Evolutionary conservation across 805 yeast species (phyloP), one percentile per base, ranked within the genome.

Genomic region (Scheffersomyces ergatensis): DNA sequence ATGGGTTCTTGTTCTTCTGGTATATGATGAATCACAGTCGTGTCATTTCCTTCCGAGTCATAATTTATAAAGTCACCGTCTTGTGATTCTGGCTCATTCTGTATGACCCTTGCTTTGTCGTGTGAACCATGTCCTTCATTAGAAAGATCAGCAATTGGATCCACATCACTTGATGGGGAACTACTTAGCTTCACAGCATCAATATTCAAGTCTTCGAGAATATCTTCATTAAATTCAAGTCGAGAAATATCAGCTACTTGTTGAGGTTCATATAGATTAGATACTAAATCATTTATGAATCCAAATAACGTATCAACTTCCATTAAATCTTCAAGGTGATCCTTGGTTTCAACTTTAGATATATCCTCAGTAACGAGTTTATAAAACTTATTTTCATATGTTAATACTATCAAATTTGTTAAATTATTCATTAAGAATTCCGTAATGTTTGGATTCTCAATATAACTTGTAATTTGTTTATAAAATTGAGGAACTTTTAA

Each of bases 251-350:
- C 39, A 13, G 12, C 17, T 12, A 15, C 21, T n/a, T 44, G 50
- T 13, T 51, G 58, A n/a, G 45, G 43, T 12, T 62, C 62, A 33
- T 49, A 50, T 36, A 56, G 43, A 2, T 49, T 49, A 15, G 53
- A 35, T 11, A 64, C 47, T 23, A 57, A 48, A 36, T 72, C 76
- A 38, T 62, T 70, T 29, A 80, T 60, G 71, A 57, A 77, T 23
- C 72, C 67, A 29, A 74, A 66, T 46, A 86, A 67, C 0, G 81
- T 74, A 45, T 85, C 95, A 4, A 75, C 69, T 43, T 82, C 88
- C 76, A 84, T 74, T 12, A 86, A 55, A 8, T 73, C 78, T 34
- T 59, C 63, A 7, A 48, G 32, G 19, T 44, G 47, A 16, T 42
- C 26, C 23, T 54, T 53, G 2, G 54, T 48, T 11, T 58, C 53